Percentiles rank a stretch among this genome's conserved stretches.
phyloP scores from a whole-genome alignment of 2,329 filamentous ascomycete genomes.

The Zymoseptoria crescenta region DNA sequence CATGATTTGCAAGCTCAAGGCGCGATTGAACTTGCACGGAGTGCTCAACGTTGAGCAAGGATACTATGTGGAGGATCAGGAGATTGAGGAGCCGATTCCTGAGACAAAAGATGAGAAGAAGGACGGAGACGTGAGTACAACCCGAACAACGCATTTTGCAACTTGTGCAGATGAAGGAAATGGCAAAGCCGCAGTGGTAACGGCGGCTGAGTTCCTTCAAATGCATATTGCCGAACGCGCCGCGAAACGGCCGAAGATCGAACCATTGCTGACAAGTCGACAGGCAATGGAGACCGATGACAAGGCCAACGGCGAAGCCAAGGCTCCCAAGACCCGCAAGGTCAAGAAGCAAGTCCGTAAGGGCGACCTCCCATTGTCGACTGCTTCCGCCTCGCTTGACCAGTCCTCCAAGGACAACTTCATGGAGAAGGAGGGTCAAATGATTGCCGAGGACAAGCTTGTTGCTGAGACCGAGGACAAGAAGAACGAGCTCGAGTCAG shows the following conservation, averaged over 20 bases:
- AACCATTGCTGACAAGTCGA: slow-evolving; percentile 26
- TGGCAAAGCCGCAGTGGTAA: slow-evolving; percentile 8
- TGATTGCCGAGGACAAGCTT: slow-evolving; percentile 98
- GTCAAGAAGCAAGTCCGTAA: slow-evolving; percentile 99
- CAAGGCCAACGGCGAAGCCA: slow-evolving; percentile 45
- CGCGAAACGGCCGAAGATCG: slow-evolving; percentile 20
- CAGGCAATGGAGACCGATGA: slow-evolving; percentile 88
- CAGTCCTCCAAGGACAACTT: slow-evolving; percentile 56
- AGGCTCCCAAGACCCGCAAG: slow-evolving; percentile 68
- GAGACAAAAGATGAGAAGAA: slow-evolving; percentile 53
- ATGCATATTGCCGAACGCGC: slow-evolving; percentile 14
- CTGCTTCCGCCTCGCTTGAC: slow-evolving; percentile 76
- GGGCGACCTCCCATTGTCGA: slow-evolving; percentile 82
- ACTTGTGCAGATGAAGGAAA: slow-evolving; percentile 19
- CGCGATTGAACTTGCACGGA: slow-evolving; percentile 90
- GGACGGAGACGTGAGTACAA: slow-evolving; percentile 63
- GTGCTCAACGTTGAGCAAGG: slow-evolving; percentile 93
- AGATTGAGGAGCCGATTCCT: slow-evolving; percentile 87
- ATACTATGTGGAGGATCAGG: slow-evolving; percentile 96
- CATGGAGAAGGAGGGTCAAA: slow-evolving; percentile 74
- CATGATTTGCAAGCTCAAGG: slow-evolving; percentile 99
- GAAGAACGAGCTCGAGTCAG: slow-evolving; percentile 98
- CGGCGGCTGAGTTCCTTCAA: slow-evolving; percentile 7
- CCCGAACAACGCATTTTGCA: slow-evolving; percentile 13
- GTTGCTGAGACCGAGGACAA: slow-evolving; percentile 97